Evolutionary conservation across 768 basidiomycete genomes (phyloP), one percentile per base, ranked within the genome.

Genomic region (Kwoniella pini): DNA sequence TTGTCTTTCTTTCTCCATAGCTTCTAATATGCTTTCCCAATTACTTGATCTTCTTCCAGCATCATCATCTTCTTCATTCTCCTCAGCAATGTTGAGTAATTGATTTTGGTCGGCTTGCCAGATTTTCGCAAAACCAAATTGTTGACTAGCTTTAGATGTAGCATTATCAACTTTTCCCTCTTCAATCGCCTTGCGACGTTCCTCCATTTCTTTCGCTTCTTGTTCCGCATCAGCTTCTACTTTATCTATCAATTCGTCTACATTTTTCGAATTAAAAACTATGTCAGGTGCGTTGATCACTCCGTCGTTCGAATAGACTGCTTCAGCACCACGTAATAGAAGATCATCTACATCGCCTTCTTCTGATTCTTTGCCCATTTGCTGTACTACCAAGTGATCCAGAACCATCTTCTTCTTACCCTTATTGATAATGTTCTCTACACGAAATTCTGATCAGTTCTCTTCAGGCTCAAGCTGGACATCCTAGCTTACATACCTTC

Each of bases 321-420:
- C 85, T 76, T 88, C 85, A 11, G 93, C 93, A 24, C 94, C 94
- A 68, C 87, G 91, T 11, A 89, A 88, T 15, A 97, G 83, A 62
- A 96, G 91, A 1, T 89, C 90, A 72, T 88, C 85, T n/a, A 97
- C 82, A 68, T 95, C 87, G 65, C 89, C 88, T 44, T 86, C 84
- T 33, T 85, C 86, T 44, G 89, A 89, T 48, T 84, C 85, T 55
- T 91, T 88, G 64, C 92, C 90, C 88, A 95, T 92, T 75, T 91
- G 91, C 79, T 96, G 90, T 7, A 97, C 94, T 65, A 97, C 94
- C 15, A 97, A 82, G 80, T 97, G 94, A 69, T 97, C 93, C 9
- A 97, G 82, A 13, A 91, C 88, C 27, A 97, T 84, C 77, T 97
- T 97, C 82, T 90, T 91, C 81, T 95, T 95, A n/a, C 90, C 91